Evolutionary conservation across 345 rosid species (phyloP), one percentile per base, ranked within the genome.

Genomic region (Viola odorata): DNA sequence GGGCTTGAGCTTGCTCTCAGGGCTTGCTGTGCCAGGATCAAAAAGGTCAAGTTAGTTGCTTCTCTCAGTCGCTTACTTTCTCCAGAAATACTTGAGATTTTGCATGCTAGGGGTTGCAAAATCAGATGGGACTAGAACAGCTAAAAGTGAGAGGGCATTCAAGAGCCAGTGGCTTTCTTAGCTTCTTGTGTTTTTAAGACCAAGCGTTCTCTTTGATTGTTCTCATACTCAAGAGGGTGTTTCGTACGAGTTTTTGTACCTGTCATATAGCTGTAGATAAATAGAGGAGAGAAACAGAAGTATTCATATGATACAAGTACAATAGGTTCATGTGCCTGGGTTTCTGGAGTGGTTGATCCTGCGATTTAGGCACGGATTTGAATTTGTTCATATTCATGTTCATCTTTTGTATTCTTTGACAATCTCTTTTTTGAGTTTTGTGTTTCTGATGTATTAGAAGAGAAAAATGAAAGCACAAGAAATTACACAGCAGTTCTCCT

Each of bases 1-100:
- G 96, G 96, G 58, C 80, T 72, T 14, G 98, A 89, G 79, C 85
- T 88, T 38, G 89, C 91, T 3, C 77, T 89, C 12, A 67, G 86
- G 75, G 81, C 83, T 6, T 80, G 86, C 59, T 86, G 85, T 70
- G 62, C 53, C 41, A 75, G 89, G 75, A 79, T 91, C 47, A 87
- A 89, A 77, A 91, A 86, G 84, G 85, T 91, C 57, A 91, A 91
- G 81, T 72, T 91, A 71, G 82, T 72, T 4, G 84, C 83, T 63
- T 61, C 82, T 53, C 78, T 89, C 40, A 77, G 86, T 58, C 82
- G 80, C 82, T 58, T 72, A 60, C 91, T 91, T 54, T 89, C 98
- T 39, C 75, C 81, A 1, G 88, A 91, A 51, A 65, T 87, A 63
- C 79, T 84, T 0, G 88, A 82, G 78, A 73, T 65, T 44, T 75